These are phyloP conservation scores for Rhinocladiella similis DNA, from an alignment of 2,329 filamentous ascomycete genomes.

Conservation along the genomic window DNA sequence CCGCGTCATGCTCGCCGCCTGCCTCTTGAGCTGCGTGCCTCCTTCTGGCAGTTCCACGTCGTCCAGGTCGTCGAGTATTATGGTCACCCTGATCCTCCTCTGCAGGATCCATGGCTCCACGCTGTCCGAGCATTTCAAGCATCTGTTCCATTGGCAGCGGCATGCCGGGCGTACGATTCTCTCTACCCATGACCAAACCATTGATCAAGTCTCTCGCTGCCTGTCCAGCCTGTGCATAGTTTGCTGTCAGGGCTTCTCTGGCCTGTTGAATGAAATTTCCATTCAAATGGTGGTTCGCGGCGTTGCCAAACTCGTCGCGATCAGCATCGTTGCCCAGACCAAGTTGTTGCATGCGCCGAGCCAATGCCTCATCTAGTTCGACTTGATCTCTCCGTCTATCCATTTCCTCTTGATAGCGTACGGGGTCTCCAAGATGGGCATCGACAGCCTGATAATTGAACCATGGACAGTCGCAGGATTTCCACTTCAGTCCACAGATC, in stretches of 20 bases:
- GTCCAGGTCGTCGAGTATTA: conserved; percentile 1
- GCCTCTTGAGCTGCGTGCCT: conserved; percentile 31
- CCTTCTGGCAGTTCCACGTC: conserved; percentile 33
- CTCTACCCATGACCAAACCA: conserved; percentile 25
- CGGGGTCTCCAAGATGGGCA: conserved; percentile 46
- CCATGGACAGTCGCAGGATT: conserved; percentile 78
- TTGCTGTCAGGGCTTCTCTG: conserved; percentile 35
- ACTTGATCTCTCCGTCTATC: conserved; percentile 51
- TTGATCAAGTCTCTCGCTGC: conserved; percentile 34
- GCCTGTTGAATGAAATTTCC: conserved; percentile 54
- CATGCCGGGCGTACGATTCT: conserved; percentile 25
- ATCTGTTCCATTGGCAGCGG: conserved; percentile 19
- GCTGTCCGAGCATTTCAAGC: conserved; percentile 11
- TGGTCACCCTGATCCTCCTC: conserved; percentile 7
- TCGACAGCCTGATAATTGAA: conserved; percentile 65
- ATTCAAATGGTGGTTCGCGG: conserved; percentile 55
- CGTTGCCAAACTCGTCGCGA: conserved; percentile 17
- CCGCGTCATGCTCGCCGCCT: conserved; percentile 41
- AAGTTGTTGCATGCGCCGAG: conserved; percentile 53
- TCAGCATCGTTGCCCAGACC: conserved; percentile 28
- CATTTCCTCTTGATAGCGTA: conserved; percentile 50
- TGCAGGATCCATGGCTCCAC: conserved; percentile 8
- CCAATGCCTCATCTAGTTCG: conserved; percentile 51
- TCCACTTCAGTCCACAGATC: conserved; percentile 80
- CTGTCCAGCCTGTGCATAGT: conserved; percentile 34